Conservation (phyloP, 2,329 filamentous ascomycete genomes). For the Claviceps spartinae region DNA sequence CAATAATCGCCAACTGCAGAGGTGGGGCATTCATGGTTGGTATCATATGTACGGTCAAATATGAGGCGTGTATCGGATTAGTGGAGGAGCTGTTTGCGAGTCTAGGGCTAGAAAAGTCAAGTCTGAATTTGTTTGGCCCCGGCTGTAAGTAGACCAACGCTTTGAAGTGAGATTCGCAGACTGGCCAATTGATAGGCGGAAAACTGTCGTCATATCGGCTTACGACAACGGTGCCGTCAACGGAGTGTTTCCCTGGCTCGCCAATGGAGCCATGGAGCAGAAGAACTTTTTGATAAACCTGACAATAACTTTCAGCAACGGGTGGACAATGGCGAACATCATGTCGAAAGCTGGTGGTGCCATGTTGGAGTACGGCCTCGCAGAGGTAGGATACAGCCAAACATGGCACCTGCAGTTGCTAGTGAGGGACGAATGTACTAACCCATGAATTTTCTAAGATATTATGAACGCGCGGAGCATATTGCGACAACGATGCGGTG, state of each 20-base stretch:
- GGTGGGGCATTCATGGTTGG: conserved; percentile 68
- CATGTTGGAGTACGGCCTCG: not conserved
- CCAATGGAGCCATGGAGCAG: conserved; percentile 71
- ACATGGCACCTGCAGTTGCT: not conserved
- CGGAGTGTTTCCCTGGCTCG: conserved; percentile 49
- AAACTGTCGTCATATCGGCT: conserved; percentile 76
- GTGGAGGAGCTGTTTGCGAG: conserved; percentile 54
- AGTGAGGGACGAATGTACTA: conserved; percentile 21
- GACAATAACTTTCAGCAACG: conserved; percentile 11
- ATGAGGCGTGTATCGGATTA: conserved; percentile 62
- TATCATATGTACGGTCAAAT: conserved; percentile 75
- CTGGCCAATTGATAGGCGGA: conserved; percentile 73
- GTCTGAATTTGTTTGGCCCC: conserved; percentile 73
- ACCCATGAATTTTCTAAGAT: conserved; percentile 77
- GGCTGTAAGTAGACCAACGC: conserved; percentile 80
- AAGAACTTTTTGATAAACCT: conserved; percentile 88
- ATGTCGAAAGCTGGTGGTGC: not conserved
- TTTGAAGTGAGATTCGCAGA: conserved; percentile 83
- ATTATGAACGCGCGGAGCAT: conserved; percentile 68
- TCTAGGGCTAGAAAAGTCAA: conserved; percentile 80
- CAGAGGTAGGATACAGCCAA: not conserved
- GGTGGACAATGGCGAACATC: not conserved
- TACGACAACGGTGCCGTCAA: conserved; percentile 71
- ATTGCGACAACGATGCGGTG: conserved; percentile 55
- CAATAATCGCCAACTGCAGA: conserved; percentile 74